Base-by-base conservation (phyloP, 129 eudicot species). In the Artemisia argyi region DNA sequence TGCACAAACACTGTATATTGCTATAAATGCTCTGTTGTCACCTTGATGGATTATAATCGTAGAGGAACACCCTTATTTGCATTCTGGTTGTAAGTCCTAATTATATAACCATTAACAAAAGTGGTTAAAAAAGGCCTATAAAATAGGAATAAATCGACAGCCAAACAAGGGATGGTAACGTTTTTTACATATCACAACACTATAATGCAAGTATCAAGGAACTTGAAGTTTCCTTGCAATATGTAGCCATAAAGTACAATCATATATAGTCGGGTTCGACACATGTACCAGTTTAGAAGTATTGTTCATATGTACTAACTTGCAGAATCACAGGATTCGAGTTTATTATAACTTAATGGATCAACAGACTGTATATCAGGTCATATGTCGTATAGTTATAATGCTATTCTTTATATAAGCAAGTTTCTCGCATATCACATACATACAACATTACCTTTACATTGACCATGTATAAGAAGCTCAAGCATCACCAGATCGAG, bases 311-410 rank as follows among this genome's bases (percentile, higher is more conserved):
- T 71, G 26, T 74, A 65, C 35, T 53, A 55, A 47, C 46, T 54
- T 49, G 30, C 73, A 65, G 57, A 20, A 57, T 57, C 32, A 19
- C 61, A 56, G 9, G 61, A 18, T 56, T 56, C 11, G 51, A 54
- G 75, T 61, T 67, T 68, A 76, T 76, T 68, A 30, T 61, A 61
- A 76, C 32, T 62, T 69, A 32, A 50, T 62, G 71, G 65, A 77
- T 58, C 63, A 20, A 58, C 7, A 11, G 63, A 56, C 10, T 4
- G 15, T 75, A 76, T 68, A 76, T 68, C 62, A 63, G 65, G 71
- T 50, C 63, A 68, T 61, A 68, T 35, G 50, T 35, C 66, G 65
- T 61, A 61, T 77, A 77, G 39, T 69, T 60, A 61, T 69, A 69
- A 69, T 69, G 70, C 81, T 76, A 47, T 19, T 28, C 15, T 61